Percentiles rank a stretch among this genome's conserved stretches.
phyloP scores from a whole-genome alignment of 2,329 filamentous ascomycete species.

The Triangularia setosa region DNA sequence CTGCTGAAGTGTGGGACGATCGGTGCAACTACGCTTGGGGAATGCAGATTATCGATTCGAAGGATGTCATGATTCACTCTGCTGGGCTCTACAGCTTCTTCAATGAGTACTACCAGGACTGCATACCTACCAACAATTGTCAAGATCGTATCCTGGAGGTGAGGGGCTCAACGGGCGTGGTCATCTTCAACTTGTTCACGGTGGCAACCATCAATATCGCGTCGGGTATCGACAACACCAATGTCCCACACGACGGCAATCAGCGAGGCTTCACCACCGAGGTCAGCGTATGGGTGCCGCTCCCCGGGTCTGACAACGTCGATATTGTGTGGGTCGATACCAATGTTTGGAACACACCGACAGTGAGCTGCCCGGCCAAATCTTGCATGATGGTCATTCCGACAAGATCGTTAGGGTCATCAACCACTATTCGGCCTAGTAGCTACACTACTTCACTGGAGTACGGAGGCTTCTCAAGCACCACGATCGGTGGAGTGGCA shows the following conservation, averaged over 20 bases:
- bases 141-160: conserved; percentile 9
- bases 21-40: conserved; percentile 23
- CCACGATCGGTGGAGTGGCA: neutral
- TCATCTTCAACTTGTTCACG: conserved; percentile 22
- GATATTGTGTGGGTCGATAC: neutral
- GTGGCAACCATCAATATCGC: conserved; percentile 29
- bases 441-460: neutral
- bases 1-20: conserved; percentile 60
- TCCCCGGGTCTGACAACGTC: neutral
- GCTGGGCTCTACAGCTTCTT: conserved; percentile 21
- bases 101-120: conserved; percentile 15
- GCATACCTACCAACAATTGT: conserved; percentile 16
- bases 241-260: neutral
- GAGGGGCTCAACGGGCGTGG: conserved; percentile 17
- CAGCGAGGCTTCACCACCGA: neutral
- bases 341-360: neutral
- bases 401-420: neutral
- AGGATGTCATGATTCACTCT: conserved; percentile 8
- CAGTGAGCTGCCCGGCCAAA: neutral
- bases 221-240: conserved; percentile 32
- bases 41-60: conserved; percentile 9
- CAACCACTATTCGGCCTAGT: neutral
- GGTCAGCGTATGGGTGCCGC: neutral
- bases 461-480: neutral
- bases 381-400: neutral